Evolutionary conservation across 1,139 yeast genomes (phyloP), one percentile per base, ranked within the genome.

Genomic region (Lodderomyces oxycetoniae): DNA sequence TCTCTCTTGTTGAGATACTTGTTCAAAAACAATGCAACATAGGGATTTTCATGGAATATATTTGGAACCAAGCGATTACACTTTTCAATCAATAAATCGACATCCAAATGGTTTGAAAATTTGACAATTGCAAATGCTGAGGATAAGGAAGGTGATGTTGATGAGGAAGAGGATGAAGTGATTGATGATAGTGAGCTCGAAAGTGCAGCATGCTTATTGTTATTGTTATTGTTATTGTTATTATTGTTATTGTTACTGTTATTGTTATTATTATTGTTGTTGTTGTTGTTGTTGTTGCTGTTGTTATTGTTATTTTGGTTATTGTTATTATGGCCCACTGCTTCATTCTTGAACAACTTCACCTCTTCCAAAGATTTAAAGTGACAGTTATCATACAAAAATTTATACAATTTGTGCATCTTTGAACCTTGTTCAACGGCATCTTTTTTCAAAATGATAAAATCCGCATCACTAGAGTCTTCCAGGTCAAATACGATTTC

Each of bases 91-190:
- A 64, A 38, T 26, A 52, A 41, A 12, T 63, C 70, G 12, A 57
- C 67, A 44, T 65, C 71, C 15, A 64, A 45, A 39, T 62, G 59
- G 35, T 63, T 63, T 27, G 52, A 51, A 39, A 65, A 65, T 39
- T 55, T 61, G 31, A 63, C 54, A 32, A 64, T 59, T 6, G 63
- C 69, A 50, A 58, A 61, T 2, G 45, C 52, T 36, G 40, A 30
- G 11, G 32, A 36, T 10, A 15, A 29, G 9, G 24, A 13, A 12
- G 33, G 17, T 2, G 27, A 15, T 16, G 33, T 8, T 13, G 15
- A 31, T 16, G 26, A 24, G 7, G 26, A 10, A 10, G 26, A 24
- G 7, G 26, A 24, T 6, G 26, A 24, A 7, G 26, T 10, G 14
- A 14, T 10, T 6, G 26, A 24, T n/a, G 26, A 24, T 10, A 14